Conservation (phyloP, 768 basidiomycete genomes). For the Amanita muscaria region DNA sequence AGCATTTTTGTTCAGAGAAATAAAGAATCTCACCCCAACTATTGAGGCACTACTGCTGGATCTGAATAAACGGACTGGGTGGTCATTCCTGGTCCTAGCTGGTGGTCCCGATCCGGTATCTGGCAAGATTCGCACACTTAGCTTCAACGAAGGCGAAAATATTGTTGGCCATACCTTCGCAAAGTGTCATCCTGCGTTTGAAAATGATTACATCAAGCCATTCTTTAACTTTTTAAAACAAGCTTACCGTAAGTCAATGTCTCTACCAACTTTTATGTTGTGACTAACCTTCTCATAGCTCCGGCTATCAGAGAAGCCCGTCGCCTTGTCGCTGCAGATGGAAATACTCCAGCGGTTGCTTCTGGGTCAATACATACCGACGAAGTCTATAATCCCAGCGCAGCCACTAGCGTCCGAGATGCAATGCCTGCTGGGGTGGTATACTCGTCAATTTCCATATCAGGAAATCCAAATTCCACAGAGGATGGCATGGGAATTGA, state of each 20-base stretch:
- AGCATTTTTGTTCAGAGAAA: neutral
- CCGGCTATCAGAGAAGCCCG: neutral
- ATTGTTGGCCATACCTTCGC: constrained; percentile 2
- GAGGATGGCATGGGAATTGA: neutral
- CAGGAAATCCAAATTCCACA: too few species aligned
- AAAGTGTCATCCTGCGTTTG: constrained; percentile 2
- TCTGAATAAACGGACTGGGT: constrained; percentile 4
- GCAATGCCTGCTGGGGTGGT: too few species aligned
- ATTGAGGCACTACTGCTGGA: neutral
- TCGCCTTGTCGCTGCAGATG: neutral
- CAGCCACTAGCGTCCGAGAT: too few species aligned
- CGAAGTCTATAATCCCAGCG: too few species aligned
- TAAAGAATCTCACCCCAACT: too few species aligned
- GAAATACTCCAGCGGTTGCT: neutral
- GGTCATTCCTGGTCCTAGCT: constrained; percentile 1
- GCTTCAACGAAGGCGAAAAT: constrained; percentile 4
- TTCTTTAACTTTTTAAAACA: constrained; percentile 4
- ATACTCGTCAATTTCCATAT: too few species aligned
- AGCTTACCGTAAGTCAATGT: neutral
- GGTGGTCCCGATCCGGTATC: constrained; percentile 9
- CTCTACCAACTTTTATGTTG: too few species aligned
- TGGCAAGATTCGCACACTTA: constrained; percentile 6
- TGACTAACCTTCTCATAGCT: neutral
- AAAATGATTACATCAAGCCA: neutral
- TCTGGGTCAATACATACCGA: neutral